These are phyloP conservation scores for Diutina siamensis DNA, from an alignment of 1,139 yeast genomes.

Conservation along the genomic window DNA sequence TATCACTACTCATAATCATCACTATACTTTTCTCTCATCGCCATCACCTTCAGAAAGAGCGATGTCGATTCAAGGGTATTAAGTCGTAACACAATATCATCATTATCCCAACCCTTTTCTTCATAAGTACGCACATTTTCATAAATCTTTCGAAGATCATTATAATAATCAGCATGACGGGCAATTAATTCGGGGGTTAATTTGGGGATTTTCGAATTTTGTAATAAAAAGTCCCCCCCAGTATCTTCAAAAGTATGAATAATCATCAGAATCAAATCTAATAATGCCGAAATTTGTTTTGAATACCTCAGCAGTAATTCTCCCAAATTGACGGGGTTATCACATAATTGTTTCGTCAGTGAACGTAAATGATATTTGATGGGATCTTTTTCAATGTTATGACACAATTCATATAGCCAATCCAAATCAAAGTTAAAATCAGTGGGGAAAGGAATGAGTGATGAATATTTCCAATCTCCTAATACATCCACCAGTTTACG, in stretches of 20 bases:
- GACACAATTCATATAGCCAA: constrained; percentile 32
- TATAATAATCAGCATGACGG: constrained; percentile 15
- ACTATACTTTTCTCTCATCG: constrained; percentile 5
- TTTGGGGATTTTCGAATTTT: constrained; percentile 34
- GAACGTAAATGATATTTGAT: constrained; percentile 39
- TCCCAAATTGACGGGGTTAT: constrained; percentile 24
- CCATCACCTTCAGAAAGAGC: constrained; percentile 5
- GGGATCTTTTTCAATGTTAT: constrained; percentile 37
- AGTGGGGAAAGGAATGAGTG: constrained; percentile 16
- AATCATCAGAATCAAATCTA: constrained; percentile 20
- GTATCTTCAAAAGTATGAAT: constrained; percentile 23
- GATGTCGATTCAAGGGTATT: not conserved
- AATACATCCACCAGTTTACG: constrained; percentile 28
- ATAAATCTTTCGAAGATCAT: constrained; percentile 15
- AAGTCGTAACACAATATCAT: constrained; percentile 29
- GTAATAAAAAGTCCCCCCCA: constrained; percentile 26
- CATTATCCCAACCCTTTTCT: constrained; percentile 27
- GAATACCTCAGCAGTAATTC: constrained; percentile 21
- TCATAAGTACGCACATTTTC: constrained; percentile 21
- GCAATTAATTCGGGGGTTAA: constrained; percentile 17
- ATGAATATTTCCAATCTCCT: constrained; percentile 19
- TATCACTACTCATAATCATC: constrained; percentile 1
- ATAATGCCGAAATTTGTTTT: constrained; percentile 15
- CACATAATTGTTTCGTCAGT: constrained; percentile 25
- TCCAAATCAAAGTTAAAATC: constrained; percentile 17